A percentile compares a stretch with the other conserved stretches of the same genome.
Conservation (phyloP, 2,329 filamentous ascomycete genomes). For the Microdochium paspali region DNA sequence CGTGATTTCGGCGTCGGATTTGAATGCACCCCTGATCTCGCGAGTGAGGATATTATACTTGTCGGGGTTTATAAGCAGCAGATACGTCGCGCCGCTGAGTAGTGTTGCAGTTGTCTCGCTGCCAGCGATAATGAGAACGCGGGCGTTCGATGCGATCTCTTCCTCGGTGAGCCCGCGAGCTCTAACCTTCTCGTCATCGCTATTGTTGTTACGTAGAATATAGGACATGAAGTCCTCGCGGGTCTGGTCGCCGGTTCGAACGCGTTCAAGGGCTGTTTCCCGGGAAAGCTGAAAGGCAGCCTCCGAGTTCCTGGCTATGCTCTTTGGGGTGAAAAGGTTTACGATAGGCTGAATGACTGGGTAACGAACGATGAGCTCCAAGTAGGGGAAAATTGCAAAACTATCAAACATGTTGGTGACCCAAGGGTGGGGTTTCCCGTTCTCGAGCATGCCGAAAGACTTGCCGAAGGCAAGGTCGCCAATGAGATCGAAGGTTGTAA, state of each 20-base stretch:
- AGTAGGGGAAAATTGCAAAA: not conserved
- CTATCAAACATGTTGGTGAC: not conserved
- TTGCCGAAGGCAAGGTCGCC: constrained; percentile 13
- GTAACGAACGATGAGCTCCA: constrained; percentile 3
- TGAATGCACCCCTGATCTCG: constrained; percentile 29
- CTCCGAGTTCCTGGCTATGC: too few relatives aligned
- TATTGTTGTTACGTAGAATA: constrained; percentile 4
- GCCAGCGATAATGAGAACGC: constrained; percentile 31
- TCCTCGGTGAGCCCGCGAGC: too few relatives aligned
- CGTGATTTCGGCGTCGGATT: constrained; percentile 26
- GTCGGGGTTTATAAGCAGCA: too few relatives aligned
- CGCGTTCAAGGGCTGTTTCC: too few relatives aligned
- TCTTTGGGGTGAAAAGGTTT: too few relatives aligned
- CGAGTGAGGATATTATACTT: constrained; percentile 16
- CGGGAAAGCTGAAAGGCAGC: too few relatives aligned
- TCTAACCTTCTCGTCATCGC: constrained; percentile 5
- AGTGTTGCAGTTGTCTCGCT: constrained; percentile 41
- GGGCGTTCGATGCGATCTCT: constrained; percentile 11
- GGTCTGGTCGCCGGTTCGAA: too few relatives aligned
- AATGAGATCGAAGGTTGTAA: constrained; percentile 3
- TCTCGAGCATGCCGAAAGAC: not conserved
- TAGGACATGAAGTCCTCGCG: too few relatives aligned
- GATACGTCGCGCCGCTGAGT: constrained; percentile 21
- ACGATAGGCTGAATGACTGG: too few relatives aligned
- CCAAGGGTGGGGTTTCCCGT: not conserved